Conservation (phyloP, 148 eudicot genomes). For the Amaranthus hypochondriacus region DNA sequence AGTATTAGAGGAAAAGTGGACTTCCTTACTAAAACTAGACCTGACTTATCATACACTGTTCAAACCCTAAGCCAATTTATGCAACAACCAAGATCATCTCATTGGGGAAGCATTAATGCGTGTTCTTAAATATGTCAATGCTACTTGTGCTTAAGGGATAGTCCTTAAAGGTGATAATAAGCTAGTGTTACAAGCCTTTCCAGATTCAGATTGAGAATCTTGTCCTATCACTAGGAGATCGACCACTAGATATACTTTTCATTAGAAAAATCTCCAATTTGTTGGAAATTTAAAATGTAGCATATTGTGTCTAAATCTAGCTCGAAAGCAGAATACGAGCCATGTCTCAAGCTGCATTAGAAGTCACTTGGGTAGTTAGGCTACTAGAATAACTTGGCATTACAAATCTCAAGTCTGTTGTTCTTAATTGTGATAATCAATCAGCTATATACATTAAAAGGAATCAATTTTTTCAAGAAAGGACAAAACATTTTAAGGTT, state of each 20-base stretch:
- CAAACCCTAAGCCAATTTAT: too few relatives aligned
- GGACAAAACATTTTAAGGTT: too few relatives aligned
- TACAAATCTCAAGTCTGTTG: background rate
- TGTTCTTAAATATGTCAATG: too few relatives aligned
- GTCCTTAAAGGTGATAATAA: too few relatives aligned
- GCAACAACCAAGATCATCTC: too few relatives aligned
- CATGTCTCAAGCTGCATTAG: background rate
- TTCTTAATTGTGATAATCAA: background rate
- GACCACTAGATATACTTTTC: background rate
- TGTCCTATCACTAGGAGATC: background rate
- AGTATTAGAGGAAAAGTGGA: too few relatives aligned
- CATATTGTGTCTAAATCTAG: background rate
- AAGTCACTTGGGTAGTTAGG: background rate
- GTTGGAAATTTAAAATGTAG: background rate
- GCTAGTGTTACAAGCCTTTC: too few relatives aligned
- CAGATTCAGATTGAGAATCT: background rate
- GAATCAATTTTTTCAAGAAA: background rate
- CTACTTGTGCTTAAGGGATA: too few relatives aligned
- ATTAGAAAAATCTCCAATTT: background rate
- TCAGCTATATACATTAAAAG: background rate
- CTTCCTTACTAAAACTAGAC: too few relatives aligned
- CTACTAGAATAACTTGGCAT: background rate
- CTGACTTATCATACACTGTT: too few relatives aligned
- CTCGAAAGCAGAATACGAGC: background rate
- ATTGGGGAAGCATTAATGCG: too few relatives aligned